These are phyloP conservation scores for Fusarium sp. DNA, from an alignment of 2,329 filamentous ascomycete species.

Conservation along the genomic window DNA sequence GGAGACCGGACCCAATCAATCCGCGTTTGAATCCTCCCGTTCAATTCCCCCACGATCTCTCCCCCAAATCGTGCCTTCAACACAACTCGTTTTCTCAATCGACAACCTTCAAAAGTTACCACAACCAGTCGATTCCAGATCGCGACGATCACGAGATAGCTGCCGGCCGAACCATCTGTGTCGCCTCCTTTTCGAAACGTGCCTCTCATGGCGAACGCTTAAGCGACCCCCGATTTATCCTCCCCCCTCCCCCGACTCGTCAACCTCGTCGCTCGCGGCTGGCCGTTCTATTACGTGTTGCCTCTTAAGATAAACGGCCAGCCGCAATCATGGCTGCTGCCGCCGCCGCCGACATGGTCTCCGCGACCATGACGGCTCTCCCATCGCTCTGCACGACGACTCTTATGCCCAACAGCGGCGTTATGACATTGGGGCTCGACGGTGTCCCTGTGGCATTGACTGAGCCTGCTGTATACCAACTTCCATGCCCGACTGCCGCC, in stretches of 20 bases:
- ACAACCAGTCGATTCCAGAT: conserved; percentile 3
- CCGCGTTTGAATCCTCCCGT: conserved; percentile 24
- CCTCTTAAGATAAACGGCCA: conserved; percentile 35
- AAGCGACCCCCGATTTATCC: conserved; percentile 12
- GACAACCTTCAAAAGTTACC: not conserved
- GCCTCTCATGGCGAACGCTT: conserved; percentile 39
- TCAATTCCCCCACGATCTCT: conserved; percentile 23
- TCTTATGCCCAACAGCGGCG: conserved; percentile 57
- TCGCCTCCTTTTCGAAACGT: not conserved
- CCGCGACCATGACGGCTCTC: conserved; percentile 45
- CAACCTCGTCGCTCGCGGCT: conserved; percentile 44
- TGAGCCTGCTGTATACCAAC: conserved; percentile 65
- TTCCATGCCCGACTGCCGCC: conserved; percentile 46
- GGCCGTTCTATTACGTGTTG: conserved; percentile 36
- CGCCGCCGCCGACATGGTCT: conserved; percentile 31
- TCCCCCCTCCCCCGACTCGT: not conserved
- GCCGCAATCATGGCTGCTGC: conserved; percentile 43
- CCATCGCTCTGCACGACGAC: conserved; percentile 54
- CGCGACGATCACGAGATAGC: conserved; percentile 1
- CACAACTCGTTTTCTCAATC: conserved; percentile 18
- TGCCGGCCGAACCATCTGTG: not conserved
- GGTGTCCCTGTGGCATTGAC: conserved; percentile 67
- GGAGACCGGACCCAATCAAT: conserved; percentile 4
- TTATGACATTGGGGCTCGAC: conserved; percentile 62
- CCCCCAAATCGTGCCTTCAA: conserved; percentile 24